phyloP scores from a whole-genome alignment of 2,329 filamentous ascomycete species.

The Cercospora zeae-maydis region DNA sequence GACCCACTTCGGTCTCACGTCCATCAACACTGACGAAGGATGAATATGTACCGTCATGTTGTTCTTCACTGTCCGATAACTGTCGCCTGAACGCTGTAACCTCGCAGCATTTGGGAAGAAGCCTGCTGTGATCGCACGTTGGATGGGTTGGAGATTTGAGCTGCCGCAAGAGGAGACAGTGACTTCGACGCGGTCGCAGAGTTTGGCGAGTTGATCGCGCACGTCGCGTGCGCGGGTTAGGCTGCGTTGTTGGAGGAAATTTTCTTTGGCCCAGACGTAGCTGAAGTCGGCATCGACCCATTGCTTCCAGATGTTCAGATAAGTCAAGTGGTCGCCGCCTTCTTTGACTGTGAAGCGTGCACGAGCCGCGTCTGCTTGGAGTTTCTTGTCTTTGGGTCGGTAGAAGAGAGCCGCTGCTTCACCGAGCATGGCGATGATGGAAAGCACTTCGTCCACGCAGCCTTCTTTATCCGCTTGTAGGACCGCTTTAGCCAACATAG shows the following conservation, averaged over 20 bases:
- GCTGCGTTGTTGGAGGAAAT: constrained; percentile 89
- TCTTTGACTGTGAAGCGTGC: constrained; percentile 86
- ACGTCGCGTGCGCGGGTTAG: constrained; percentile 86
- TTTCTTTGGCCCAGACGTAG: constrained; percentile 82
- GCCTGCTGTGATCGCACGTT: constrained; percentile 82
- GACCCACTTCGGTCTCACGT: constrained; percentile 77
- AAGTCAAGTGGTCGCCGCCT: constrained; percentile 82
- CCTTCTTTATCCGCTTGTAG: constrained; percentile 83
- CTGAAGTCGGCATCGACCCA: constrained; percentile 92
- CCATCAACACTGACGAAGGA: constrained; percentile 76
- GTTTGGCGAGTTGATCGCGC: constrained; percentile 82
- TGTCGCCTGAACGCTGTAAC: constrained; percentile 77
- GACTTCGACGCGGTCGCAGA: constrained; percentile 92
- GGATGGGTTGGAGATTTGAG: constrained; percentile 71
- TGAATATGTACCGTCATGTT: constrained; percentile 88
- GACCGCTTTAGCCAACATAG: constrained; percentile 85
- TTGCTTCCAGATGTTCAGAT: constrained; percentile 92
- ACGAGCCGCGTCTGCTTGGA: constrained; percentile 87
- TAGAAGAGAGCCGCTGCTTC: constrained; percentile 90
- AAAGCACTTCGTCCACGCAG: constrained; percentile 90
- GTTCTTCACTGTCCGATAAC: constrained; percentile 88
- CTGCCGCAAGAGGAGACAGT: constrained; percentile 62
- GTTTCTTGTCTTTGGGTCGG: constrained; percentile 93
- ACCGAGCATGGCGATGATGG: constrained; percentile 89
- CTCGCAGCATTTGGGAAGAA: constrained; percentile 93